A percentile compares a stretch with the other conserved stretches of the same genome.
phyloP scores from a whole-genome alignment of 169 alveolate species.

The Eimeria brunetti region DNA sequence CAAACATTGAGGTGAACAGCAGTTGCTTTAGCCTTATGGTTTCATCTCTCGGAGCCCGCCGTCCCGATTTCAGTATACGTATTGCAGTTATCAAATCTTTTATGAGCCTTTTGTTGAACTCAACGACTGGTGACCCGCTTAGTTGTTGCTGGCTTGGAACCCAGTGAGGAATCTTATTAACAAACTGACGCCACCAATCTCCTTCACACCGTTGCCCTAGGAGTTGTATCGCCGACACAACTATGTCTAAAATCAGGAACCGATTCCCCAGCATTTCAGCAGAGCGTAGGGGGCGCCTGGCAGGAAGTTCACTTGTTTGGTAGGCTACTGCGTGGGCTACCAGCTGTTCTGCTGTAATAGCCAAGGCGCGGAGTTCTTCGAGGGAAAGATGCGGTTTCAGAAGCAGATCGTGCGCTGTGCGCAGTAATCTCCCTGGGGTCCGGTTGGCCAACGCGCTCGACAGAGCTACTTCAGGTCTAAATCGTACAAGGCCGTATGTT shows the following conservation, averaged over 20 bases:
- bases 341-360: not conserved
- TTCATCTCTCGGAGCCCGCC: not conserved
- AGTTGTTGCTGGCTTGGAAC: too few relatives aligned
- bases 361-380: not conserved
- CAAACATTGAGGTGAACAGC: not conserved
- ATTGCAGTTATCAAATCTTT: not conserved
- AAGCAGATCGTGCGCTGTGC: not conserved
- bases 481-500: too few relatives aligned
- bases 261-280: conserved; percentile 12
- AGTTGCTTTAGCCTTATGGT: not conserved
- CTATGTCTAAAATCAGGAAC: not conserved
- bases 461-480: not conserved
- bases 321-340: not conserved
- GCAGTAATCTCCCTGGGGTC: not conserved
- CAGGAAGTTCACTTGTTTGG: not conserved
- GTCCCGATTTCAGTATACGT: not conserved
- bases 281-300: not conserved
- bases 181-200: not conserved
- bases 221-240: not conserved
- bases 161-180: not conserved
- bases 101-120: not conserved
- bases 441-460: not conserved
- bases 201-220: not conserved
- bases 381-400: not conserved
- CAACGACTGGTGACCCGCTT: not conserved